These are phyloP conservation scores for Neurospora sp. DNA, from an alignment of 2,329 filamentous ascomycete species.

Conservation along the genomic window DNA sequence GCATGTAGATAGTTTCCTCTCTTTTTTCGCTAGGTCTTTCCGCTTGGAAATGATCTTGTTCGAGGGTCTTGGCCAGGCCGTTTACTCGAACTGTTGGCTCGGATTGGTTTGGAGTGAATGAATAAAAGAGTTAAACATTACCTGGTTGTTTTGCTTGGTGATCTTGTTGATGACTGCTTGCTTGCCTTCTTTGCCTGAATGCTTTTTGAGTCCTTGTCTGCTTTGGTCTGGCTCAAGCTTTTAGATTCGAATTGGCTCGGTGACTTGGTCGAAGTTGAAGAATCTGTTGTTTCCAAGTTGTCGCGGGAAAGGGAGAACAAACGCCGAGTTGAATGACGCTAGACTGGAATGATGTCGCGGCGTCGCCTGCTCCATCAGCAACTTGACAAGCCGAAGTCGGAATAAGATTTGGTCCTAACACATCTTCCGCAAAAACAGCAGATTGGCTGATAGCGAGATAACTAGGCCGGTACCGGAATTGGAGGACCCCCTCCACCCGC, in stretches of 20 bases:
- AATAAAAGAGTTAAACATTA: neutral
- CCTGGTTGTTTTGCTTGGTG: neutral
- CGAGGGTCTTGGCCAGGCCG: neutral
- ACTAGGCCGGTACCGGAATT: neutral
- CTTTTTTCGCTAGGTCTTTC: neutral
- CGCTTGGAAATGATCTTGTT: neutral
- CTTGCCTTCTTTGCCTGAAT: neutral
- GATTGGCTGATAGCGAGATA: neutral
- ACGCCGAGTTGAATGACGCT: neutral
- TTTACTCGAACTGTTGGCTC: neutral
- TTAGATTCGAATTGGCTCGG: too few species aligned
- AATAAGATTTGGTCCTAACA: neutral
- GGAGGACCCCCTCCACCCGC: neutral
- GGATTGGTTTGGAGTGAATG: neutral
- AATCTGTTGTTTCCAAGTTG: too few species aligned
- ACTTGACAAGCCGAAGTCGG: neutral
- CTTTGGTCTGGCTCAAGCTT: neutral
- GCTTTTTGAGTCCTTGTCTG: neutral
- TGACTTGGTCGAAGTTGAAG: neutral
- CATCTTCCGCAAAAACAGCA: neutral
- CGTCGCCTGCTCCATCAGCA: neutral
- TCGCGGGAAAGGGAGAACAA: neutral
- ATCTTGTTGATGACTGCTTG: neutral
- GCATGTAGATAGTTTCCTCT: neutral
- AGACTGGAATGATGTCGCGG: neutral